phyloP scores from a whole-genome alignment of 2,329 filamentous ascomycete genomes.

The Berkeleyomyces basicola region DNA sequence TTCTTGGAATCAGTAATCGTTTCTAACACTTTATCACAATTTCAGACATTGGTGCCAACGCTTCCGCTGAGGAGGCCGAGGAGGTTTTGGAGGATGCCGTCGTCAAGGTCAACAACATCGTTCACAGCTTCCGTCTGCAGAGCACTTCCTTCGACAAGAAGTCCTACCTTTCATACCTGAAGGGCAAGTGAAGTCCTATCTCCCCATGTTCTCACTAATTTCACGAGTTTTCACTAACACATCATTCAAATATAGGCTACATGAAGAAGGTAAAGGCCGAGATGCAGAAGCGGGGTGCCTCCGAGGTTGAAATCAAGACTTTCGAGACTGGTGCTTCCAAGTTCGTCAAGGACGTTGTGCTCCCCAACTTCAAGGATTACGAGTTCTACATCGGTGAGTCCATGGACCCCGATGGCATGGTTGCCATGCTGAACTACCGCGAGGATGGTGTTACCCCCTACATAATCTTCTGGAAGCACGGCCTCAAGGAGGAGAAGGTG shows the following conservation, averaged over 20 bases:
- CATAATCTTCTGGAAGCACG: slow-evolving; percentile 89
- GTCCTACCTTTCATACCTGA: slow-evolving; percentile 65
- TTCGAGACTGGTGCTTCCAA: slow-evolving; percentile 63
- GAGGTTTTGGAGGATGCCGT: slow-evolving; percentile 54
- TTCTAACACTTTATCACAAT: background rate
- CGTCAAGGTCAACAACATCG: slow-evolving; percentile 77
- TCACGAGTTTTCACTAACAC: background rate
- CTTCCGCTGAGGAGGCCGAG: slow-evolving; percentile 79
- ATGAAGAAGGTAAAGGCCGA: slow-evolving; percentile 72
- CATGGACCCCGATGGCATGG: slow-evolving; percentile 89
- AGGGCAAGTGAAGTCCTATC: slow-evolving; percentile 41
- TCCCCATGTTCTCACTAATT: background rate
- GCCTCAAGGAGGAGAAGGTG: slow-evolving; percentile 77
- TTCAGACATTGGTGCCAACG: slow-evolving; percentile 81
- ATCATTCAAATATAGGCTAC: slow-evolving; percentile 43
- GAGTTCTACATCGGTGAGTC: slow-evolving; percentile 87
- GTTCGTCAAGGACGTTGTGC: slow-evolving; percentile 70
- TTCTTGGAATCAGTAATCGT: background rate
- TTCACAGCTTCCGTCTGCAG: slow-evolving; percentile 81
- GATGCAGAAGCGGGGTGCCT: slow-evolving; percentile 45
- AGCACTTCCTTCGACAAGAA: slow-evolving; percentile 76
- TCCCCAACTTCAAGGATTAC: slow-evolving; percentile 82
- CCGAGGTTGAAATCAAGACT: slow-evolving; percentile 49
- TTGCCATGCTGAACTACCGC: slow-evolving; percentile 91
- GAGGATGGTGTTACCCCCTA: slow-evolving; percentile 88